phyloP scores from a whole-genome alignment of 2,329 filamentous ascomycete genomes.

The Venturia pyrina region DNA sequence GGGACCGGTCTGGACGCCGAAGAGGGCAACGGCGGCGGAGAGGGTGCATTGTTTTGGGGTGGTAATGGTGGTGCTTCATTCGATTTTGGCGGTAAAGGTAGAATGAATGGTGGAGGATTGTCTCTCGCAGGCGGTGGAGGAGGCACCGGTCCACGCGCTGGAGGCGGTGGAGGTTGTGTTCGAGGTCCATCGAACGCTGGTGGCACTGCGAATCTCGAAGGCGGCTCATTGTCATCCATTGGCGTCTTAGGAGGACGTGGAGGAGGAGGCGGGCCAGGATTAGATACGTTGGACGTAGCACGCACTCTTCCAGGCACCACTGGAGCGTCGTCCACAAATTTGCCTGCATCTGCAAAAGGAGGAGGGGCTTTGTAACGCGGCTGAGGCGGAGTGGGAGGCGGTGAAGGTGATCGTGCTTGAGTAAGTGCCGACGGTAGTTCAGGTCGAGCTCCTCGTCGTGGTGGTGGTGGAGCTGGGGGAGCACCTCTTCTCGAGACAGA shows the following conservation, averaged over 20 bases:
- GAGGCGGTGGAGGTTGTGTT: conserved; percentile 62
- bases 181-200: conserved; percentile 49
- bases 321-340: conserved; percentile 51
- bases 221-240: conserved; percentile 53
- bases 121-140: conserved; percentile 38
- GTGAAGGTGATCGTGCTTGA: conserved; percentile 9
- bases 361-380: conserved; percentile 68
- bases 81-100: conserved; percentile 22
- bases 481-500: conserved; percentile 48
- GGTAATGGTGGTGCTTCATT: conserved; percentile 23
- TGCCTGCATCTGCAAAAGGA: conserved; percentile 80
- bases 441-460: conserved; percentile 19
- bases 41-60: conserved; percentile 20
- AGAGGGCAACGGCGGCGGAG: conserved; percentile 16
- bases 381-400: conserved; percentile 16
- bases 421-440: conserved; percentile 17
- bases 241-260: conserved; percentile 41
- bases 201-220: conserved; percentile 32
- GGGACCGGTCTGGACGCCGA: conserved; percentile 10
- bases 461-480: conserved; percentile 46
- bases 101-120: conserved; percentile 28
- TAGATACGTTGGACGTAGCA: conserved; percentile 36
- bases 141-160: conserved; percentile 59
- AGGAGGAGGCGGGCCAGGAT: conserved; percentile 35
- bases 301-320: conserved; percentile 38